These are phyloP conservation scores for Dactylonectria estremocensis DNA, from an alignment of 2,329 filamentous ascomycete genomes.

Conservation along the genomic window DNA sequence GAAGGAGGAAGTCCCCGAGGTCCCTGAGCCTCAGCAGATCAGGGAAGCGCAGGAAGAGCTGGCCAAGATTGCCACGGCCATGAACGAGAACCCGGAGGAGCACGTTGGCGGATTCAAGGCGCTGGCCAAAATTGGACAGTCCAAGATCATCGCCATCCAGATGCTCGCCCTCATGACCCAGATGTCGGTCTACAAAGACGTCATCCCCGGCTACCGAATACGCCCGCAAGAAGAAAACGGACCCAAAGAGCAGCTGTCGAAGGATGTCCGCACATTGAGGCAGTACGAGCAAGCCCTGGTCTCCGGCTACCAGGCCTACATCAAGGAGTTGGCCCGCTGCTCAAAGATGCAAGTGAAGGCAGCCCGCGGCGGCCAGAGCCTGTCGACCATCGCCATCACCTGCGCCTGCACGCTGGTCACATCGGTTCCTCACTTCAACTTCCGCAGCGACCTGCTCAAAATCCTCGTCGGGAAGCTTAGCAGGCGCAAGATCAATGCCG, in stretches of 20 bases:
- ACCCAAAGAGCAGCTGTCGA: slow-evolving; percentile 85
- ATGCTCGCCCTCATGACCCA: slow-evolving; percentile 91
- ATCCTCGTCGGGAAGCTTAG: slow-evolving; percentile 90
- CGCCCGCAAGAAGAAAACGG: slow-evolving; percentile 84
- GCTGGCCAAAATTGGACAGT: slow-evolving; percentile 80
- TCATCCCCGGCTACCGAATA: slow-evolving; percentile 97
- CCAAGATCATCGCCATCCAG: slow-evolving; percentile 80
- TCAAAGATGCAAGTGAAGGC: slow-evolving; percentile 69
- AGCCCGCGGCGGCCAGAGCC: slow-evolving; percentile 59
- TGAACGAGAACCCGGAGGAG: slow-evolving; percentile 96
- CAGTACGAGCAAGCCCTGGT: slow-evolving; percentile 91
- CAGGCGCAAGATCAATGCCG: slow-evolving; percentile 77
- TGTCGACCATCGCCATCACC: slow-evolving; percentile 84
- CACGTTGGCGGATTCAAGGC: slow-evolving; percentile 85
- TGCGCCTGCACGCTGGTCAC: slow-evolving; percentile 88
- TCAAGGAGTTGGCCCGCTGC: slow-evolving; percentile 80
- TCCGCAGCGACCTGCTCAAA: slow-evolving; percentile 87
- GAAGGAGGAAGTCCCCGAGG: slow-evolving; percentile 69
- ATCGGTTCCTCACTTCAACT: slow-evolving; percentile 97
- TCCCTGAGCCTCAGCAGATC: slow-evolving; percentile 85
- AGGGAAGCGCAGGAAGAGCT: slow-evolving; percentile 92
- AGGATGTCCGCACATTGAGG: slow-evolving; percentile 87
- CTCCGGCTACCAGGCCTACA: slow-evolving; percentile 86
- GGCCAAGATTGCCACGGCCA: slow-evolving; percentile 82
- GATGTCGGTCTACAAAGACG: slow-evolving; percentile 91